Evolutionary conservation across 768 basidiomycete genomes (phyloP).

Genomic region (Lactarius hatsudake): DNA sequence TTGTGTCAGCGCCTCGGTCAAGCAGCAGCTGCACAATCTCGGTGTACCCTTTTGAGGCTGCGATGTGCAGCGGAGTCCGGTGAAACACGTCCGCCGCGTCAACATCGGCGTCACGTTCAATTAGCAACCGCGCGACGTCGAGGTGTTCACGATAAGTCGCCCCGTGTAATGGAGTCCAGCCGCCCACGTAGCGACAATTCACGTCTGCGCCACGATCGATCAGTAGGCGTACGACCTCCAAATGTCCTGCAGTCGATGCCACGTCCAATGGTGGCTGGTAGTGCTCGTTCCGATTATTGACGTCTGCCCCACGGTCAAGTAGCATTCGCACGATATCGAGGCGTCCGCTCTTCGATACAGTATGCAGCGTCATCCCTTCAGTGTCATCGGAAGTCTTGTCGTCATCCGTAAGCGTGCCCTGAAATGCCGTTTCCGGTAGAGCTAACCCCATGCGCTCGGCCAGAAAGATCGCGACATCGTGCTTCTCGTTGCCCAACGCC

Average conservation of each 20-base stretch:
- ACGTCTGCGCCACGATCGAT: not conserved
- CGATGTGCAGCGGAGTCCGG: not conserved
- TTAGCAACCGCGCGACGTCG: not conserved
- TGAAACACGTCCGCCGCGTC: not conserved
- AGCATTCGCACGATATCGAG: not conserved
- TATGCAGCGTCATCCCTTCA: not conserved
- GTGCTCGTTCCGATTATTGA: not conserved
- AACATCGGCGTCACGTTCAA: not conserved
- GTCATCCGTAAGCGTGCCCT: not conserved
- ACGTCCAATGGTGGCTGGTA: not conserved
- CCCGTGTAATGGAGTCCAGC: not conserved
- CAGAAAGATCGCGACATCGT: not conserved
- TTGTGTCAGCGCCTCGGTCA: not conserved
- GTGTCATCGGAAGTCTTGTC: too few relatives aligned
- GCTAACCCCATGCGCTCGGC: not conserved
- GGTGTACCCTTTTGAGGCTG: not conserved
- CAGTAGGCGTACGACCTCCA: not conserved
- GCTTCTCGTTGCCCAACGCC: too few relatives aligned
- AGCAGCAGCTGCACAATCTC: not conserved
- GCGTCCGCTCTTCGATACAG: too few relatives aligned
- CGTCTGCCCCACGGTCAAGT: not conserved
- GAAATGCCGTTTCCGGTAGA: not conserved
- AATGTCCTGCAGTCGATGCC: not conserved
- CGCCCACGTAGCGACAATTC: not conserved
- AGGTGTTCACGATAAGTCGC: not conserved